Evolutionary conservation across 2,329 filamentous ascomycete genomes (phyloP).

Genomic region (Stemphylium lycopersici): DNA sequence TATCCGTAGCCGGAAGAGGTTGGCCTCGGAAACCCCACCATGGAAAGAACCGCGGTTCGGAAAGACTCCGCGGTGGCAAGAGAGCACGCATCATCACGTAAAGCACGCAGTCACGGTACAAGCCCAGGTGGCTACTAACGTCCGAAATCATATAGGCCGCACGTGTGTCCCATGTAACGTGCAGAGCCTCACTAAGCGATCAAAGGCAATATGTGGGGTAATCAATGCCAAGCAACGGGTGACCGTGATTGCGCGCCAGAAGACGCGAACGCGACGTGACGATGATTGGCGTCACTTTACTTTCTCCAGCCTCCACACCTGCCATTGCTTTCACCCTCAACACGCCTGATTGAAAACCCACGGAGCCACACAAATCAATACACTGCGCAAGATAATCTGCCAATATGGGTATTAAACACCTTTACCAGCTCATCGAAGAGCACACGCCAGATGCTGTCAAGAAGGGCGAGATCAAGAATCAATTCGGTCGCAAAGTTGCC

Average conservation of each 20-base stretch:
- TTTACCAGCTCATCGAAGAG: constrained; percentile 65
- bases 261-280: constrained; percentile 35
- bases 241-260: constrained; percentile 37
- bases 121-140: neutral
- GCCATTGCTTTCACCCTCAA: constrained; percentile 11
- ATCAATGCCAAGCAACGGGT: constrained; percentile 30
- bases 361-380: neutral
- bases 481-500: constrained; percentile 97
- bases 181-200: constrained; percentile 10
- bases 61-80: constrained; percentile 30
- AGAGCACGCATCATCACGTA: constrained; percentile 10
- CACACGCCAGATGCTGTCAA: constrained; percentile 96
- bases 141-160: neutral
- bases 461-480: constrained; percentile 96
- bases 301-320: constrained; percentile 25
- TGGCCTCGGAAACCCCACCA: constrained; percentile 32
- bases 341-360: neutral
- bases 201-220: constrained; percentile 12
- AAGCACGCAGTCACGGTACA: neutral
- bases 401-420: constrained; percentile 50
- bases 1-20: constrained; percentile 18
- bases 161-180: neutral
- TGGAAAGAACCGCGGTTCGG: constrained; percentile 33
- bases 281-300: constrained; percentile 19
- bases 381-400: neutral